phyloP scores from a whole-genome alignment of 192 early-diverging fungal species.

The Coemansia sp. region DNA sequence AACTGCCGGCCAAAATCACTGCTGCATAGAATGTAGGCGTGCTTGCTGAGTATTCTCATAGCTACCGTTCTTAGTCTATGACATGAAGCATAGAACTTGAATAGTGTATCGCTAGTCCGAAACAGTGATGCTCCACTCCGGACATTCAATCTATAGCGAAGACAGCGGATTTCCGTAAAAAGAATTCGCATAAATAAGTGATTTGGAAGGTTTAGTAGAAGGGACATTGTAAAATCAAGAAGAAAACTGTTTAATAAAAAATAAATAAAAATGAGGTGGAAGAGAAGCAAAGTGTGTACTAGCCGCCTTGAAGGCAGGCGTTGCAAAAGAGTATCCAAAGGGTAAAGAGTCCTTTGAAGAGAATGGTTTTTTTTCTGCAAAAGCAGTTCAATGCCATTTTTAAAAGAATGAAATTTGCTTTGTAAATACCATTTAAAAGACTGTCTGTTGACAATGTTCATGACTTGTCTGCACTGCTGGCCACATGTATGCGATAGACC shows the following conservation, averaged over 20 bases:
- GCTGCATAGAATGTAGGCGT: no score
- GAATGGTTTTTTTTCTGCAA: not conserved
- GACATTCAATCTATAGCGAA: not conserved
- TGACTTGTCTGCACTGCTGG: not conserved
- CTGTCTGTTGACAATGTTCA: not conserved
- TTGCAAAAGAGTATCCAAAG: not conserved
- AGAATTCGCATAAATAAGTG: not conserved
- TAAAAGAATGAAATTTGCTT: not conserved
- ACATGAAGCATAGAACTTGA: not conserved
- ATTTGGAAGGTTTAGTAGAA: not conserved
- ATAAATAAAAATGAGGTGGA: not conserved
- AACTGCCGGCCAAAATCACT: no score
- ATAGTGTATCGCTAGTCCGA: not conserved
- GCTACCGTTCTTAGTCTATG: no score
- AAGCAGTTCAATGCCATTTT: no score
- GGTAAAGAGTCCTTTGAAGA: not conserved
- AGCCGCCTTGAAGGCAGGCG: not conserved
- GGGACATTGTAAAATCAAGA: not conserved
- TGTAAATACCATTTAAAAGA: not conserved
- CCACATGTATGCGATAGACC: no score
- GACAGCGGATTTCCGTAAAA: not conserved
- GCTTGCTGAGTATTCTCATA: no score
- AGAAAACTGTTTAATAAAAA: not conserved
- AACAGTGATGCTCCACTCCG: not conserved
- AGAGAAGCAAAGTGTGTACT: not conserved